Base-by-base conservation (phyloP, 2,329 filamentous ascomycete genomes). In the Ophiocordyceps camponoti-floridani region DNA sequence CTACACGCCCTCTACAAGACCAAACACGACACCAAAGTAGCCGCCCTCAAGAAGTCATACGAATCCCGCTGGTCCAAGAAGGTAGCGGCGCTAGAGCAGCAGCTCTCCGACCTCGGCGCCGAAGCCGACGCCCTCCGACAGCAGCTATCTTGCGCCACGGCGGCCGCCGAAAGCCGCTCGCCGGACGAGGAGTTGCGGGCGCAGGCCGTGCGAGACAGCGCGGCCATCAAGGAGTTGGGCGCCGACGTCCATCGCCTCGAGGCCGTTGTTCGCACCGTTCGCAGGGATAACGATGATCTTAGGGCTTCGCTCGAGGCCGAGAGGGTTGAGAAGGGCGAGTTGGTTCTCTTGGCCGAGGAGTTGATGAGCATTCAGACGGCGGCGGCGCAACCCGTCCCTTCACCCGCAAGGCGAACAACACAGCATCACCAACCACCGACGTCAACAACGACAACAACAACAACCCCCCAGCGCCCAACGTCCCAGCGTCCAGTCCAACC, bases 11-110 rank as follows among this genome's bases (percentile, higher is more conserved):
- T 94, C 11, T 98, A 98, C 73, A 96, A 95, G 67, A 79, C 82
- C 58, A 98, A 98, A 66, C 91, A 98, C 60, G 89, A 96, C 66
- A 85, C 81, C 49, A 98, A 98, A 67, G 89, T 96, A 41, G 76
- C 84, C 1, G 89, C 88, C 4, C 70, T 98, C 51, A 96, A 82
- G 65, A 80, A 81, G 63, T 80, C 75, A 49, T 82, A 96, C 64
- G 86, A 95, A 60, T 75, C 75, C 42, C 79, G 89, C 45, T 91
- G 86, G 75, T 86, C 94, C 62, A 93, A 93, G 70, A 84, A 82
- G 56, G 76, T 89, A 46, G 76, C 75, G 45, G 84, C 89, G 53
- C 74, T 94, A 3, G 84, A 94, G 61, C 59, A 61, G 16, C 78
- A 77, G 49, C 69, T 94, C 40, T 77, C 78, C 41, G 75, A 82